A percentile compares a stretch with the other conserved stretches of the same genome.
phyloP scores from a whole-genome alignment of 495 filamentous ascomycete species.

The Clavariopsis aquatica region DNA sequence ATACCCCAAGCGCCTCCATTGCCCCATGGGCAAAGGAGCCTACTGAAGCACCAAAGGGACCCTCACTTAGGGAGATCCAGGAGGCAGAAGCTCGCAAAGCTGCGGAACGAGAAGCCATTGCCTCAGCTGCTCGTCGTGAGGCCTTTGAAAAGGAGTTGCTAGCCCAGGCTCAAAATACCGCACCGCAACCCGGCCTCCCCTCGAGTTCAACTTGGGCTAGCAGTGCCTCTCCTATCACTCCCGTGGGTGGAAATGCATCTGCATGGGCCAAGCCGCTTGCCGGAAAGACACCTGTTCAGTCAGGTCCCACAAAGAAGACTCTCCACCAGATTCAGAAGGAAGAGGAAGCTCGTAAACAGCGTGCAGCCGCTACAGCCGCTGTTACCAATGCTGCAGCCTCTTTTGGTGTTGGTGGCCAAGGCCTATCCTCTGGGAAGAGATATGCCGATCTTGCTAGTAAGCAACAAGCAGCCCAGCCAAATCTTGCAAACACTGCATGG shows the following conservation, averaged over 20 bases:
- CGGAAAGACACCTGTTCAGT: conserved; percentile 56
- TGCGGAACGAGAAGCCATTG: conserved; percentile 84
- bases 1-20: conserved; percentile 54
- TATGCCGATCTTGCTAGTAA: conserved; percentile 97
- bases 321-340: conserved; percentile 95
- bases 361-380: conserved; percentile 58
- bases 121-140: conserved; percentile 75
- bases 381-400: conserved; percentile 48
- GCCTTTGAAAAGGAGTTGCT: conserved; percentile 78
- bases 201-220: conserved; percentile 90
- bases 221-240: conserved; percentile 62
- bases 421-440: conserved; percentile 69
- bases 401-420: conserved; percentile 47
- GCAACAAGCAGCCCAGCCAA: conserved; percentile 48
- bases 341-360: conserved; percentile 84
- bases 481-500: conserved; percentile 66
- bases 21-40: conserved; percentile 94
- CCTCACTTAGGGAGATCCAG: conserved; percentile 95
- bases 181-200: conserved; percentile 74
- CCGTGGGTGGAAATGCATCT: conserved; percentile 53
- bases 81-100: conserved; percentile 91
- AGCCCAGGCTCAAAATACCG: conserved; percentile 62
- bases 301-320: conserved; percentile 72
- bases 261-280: conserved; percentile 68
- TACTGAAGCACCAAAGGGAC: conserved; percentile 76